These are phyloP conservation scores for Amanita pallidorosea DNA, from an alignment of 768 basidiomycete genomes.

Conservation along the genomic window DNA sequence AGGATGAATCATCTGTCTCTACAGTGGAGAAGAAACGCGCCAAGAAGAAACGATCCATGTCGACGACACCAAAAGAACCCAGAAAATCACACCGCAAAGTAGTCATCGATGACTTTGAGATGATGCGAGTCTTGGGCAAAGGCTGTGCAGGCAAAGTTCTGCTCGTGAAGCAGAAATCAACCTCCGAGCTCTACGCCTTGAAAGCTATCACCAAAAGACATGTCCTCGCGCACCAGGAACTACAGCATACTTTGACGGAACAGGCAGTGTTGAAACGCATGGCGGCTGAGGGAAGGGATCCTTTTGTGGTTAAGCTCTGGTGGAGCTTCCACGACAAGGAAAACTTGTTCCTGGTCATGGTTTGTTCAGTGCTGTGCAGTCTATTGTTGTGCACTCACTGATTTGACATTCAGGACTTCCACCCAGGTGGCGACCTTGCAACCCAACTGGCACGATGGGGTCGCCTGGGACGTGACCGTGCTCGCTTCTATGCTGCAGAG, in stretches of 20 bases:
- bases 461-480: conserved; percentile 83
- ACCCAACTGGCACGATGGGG: conserved; percentile 97
- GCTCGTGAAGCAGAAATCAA: conserved; percentile 73
- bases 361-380: conserved; percentile 20
- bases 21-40: conserved; percentile 23
- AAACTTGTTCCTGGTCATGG: conserved; percentile 95
- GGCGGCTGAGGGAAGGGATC: conserved; percentile 80
- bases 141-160: conserved; percentile 97
- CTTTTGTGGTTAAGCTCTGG: conserved; percentile 93
- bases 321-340: conserved; percentile 98
- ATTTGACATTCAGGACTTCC: conserved; percentile 60
- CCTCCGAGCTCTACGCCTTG: conserved; percentile 73
- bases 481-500: conserved; percentile 95
- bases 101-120: conserved; percentile 86
- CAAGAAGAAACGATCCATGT: conserved; percentile 26
- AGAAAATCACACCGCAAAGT: conserved; percentile 65
- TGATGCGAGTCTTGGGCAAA: conserved; percentile 93
- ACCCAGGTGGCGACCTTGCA: conserved; percentile 92
- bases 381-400: conserved; percentile 6
- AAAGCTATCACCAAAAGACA: conserved; percentile 98
- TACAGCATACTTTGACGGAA: conserved; percentile 94
- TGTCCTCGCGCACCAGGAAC: conserved; percentile 92
- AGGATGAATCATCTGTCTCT: conserved; percentile 66
- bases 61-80: conserved; percentile 33
- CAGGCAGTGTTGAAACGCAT: conserved; percentile 92